phyloP scores from a whole-genome alignment of 2,329 filamentous ascomycete species.

The Trematosphaeria pertusa region DNA sequence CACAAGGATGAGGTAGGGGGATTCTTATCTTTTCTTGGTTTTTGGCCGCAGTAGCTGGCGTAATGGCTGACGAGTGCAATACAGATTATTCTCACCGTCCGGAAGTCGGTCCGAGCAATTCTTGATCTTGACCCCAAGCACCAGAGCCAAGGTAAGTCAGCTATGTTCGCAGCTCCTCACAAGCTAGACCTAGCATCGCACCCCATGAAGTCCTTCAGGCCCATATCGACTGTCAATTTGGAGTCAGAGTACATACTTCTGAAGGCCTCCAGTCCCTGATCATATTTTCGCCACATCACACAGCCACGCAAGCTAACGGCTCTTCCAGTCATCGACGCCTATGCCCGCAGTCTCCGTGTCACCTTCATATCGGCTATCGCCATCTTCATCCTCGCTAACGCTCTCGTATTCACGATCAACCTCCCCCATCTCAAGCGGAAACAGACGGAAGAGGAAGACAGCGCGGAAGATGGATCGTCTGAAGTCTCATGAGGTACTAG shows the following conservation, averaged over 20 bases:
- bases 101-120: constrained; percentile 59
- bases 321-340: constrained; percentile 47
- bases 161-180: background rate
- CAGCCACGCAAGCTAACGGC: constrained; percentile 28
- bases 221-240: background rate
- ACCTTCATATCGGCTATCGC: constrained; percentile 54
- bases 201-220: background rate
- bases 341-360: constrained; percentile 46
- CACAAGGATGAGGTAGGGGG: constrained; percentile 59
- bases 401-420: constrained; percentile 60
- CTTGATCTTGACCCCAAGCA: constrained; percentile 53
- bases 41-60: too few relatives aligned
- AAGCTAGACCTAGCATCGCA: background rate
- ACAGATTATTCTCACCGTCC: constrained; percentile 56
- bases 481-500: too few relatives aligned
- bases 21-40: background rate
- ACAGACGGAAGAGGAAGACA: constrained; percentile 13
- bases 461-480: constrained; percentile 10
- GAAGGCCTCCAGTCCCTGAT: too few relatives aligned
- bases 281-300: too few relatives aligned
- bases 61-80: constrained; percentile 10
- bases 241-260: too few relatives aligned
- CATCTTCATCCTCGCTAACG: constrained; percentile 57
- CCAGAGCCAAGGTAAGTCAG: constrained; percentile 54
- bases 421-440: constrained; percentile 55